These are phyloP conservation scores for Heterobasidion parviporum DNA, from an alignment of 1,284 basidiomycete genomes.

Conservation along the genomic window DNA sequence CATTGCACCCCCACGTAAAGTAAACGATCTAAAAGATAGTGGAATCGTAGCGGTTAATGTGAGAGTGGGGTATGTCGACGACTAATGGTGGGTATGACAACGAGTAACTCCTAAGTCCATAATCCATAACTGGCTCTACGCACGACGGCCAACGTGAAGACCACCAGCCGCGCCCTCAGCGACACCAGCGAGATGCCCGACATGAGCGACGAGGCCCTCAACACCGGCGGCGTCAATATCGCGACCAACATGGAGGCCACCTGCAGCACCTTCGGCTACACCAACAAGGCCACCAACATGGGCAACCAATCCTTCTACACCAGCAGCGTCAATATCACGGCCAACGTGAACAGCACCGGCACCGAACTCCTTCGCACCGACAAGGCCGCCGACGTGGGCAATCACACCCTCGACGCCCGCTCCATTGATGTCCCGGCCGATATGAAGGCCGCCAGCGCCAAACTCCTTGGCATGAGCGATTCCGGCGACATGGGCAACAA, in stretches of 20 bases:
- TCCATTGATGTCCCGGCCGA: too few relatives aligned
- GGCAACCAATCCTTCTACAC: background rate
- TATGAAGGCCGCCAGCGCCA: too few relatives aligned
- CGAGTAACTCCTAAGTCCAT: too few relatives aligned
- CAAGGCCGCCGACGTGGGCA: slow-evolving; percentile 1
- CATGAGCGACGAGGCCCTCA: background rate
- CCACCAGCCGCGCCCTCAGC: background rate
- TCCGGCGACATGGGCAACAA: background rate
- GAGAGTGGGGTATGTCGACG: too few relatives aligned
- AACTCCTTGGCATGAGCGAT: too few relatives aligned
- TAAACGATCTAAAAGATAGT: too few relatives aligned
- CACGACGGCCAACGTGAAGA: background rate
- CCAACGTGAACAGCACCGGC: slow-evolving; percentile 3
- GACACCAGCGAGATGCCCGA: background rate
- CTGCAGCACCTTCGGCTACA: slow-evolving; percentile 2
- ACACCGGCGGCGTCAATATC: background rate
- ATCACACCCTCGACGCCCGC: background rate
- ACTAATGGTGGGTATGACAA: too few relatives aligned
- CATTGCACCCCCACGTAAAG: too few relatives aligned
- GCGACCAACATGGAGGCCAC: background rate
- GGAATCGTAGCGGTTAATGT: too few relatives aligned
- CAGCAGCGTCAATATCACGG: slow-evolving; percentile 5
- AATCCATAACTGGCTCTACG: too few relatives aligned
- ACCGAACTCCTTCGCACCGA: background rate
- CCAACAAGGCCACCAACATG: slow-evolving; percentile 1